Evolutionary conservation across 495 filamentous ascomycete species (phyloP), one percentile per base, ranked within the genome.

Genomic region (Endocarpon pusillum): DNA sequence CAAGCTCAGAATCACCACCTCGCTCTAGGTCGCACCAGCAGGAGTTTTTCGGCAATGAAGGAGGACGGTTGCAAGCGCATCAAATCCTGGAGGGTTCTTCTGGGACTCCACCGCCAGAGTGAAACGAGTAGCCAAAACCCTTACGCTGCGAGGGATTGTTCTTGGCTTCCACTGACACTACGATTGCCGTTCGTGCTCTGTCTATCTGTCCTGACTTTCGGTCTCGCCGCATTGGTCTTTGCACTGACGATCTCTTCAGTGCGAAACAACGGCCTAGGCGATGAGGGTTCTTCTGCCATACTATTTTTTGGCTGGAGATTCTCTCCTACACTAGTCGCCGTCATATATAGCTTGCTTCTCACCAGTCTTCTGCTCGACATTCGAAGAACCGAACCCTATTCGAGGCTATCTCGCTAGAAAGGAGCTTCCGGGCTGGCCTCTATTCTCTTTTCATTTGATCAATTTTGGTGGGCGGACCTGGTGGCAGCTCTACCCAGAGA

Each of bases 371-470:
- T 55, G 1, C 32, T 44, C 8, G 55, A 59, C 33, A 34, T 55
- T 3, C 49, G 51, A 30, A 44, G 55, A 11, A 57, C 53, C 1
- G 49, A 59, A 24, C 42, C 49, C 1, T 59, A 38, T 41, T 53
- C 55, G 8, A 40, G 49, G 5, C 35, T 59, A 16, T 47, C 53
- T 10, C 46, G 43, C 11, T 35, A 47, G n/a, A 29, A 29, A 4
- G 52, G 53, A 4, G 41, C 53, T 10, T 12, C 34, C 0, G 49
- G 48, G 8, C 33, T 41, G 5, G 11, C 30, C 0, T 49, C 50
- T 26, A 41, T 59, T 16, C 43, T 52, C 14, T 24, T 47, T 16
- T 29, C 39, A 2, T 34, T 44, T 2, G 42, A 25, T 25, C 23
- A 44, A 8, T 14, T 42, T 1, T 54, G 50, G 50, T 57, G 53